Evolutionary conservation across 2,329 filamentous ascomycete species (phyloP).

Genomic region (Annulohypoxylon truncatum): DNA sequence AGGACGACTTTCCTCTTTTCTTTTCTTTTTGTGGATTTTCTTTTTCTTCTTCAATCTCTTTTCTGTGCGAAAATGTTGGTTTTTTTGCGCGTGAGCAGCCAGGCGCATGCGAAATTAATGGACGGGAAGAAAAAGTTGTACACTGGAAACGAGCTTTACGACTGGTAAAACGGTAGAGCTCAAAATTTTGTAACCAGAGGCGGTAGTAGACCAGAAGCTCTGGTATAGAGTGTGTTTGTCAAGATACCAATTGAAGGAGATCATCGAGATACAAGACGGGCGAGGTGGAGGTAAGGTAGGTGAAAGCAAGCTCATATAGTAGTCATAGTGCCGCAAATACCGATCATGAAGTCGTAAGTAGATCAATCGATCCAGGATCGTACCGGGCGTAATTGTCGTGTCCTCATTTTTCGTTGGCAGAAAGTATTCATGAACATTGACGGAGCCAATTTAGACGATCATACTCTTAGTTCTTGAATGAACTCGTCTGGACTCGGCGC

Average conservation of each 20-base stretch:
- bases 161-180: conserved; percentile 1
- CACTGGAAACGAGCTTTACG: conserved; percentile 8
- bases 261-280: neutral
- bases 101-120: conserved; percentile 11
- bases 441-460: conserved; percentile 55
- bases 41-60: conserved; percentile 3
- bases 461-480: conserved; percentile 71
- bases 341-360: conserved; percentile 35
- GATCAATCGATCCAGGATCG: conserved; percentile 25
- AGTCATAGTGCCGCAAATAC: conserved; percentile 12
- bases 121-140: conserved; percentile 12
- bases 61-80: neutral
- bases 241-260: conserved; percentile 6
- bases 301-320: neutral
- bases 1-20: neutral
- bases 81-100: neutral
- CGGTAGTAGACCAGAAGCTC: neutral
- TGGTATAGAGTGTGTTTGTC: neutral
- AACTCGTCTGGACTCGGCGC: conserved; percentile 63
- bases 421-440: conserved; percentile 18
- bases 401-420: conserved; percentile 31
- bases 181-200: conserved; percentile 17
- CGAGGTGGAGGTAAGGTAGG: neutral
- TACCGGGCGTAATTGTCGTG: conserved; percentile 35
- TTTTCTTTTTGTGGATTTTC: neutral